A percentile compares a stretch with the other conserved stretches of the same genome.
Evolutionary conservation across 1,284 basidiomycete species (phyloP).

Genomic region (Coniophora puteana): DNA sequence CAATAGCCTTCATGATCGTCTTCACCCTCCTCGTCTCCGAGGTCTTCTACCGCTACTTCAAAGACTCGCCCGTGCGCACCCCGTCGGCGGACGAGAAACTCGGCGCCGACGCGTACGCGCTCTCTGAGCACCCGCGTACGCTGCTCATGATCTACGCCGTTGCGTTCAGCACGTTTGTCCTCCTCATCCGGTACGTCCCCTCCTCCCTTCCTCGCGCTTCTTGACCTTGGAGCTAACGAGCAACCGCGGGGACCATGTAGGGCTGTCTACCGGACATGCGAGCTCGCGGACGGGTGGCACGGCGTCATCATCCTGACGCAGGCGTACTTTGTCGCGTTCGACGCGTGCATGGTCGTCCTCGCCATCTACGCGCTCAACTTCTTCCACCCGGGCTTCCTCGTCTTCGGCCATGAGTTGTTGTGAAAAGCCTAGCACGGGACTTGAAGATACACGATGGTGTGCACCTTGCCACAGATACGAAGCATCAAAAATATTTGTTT

Average conservation of each 20-base stretch:
- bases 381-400: slow-evolving; percentile 43
- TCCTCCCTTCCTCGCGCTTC: not conserved
- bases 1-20: slow-evolving; percentile 18
- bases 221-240: not conserved
- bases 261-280: slow-evolving; percentile 44
- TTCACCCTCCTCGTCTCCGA: slow-evolving; percentile 21
- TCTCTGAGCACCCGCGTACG: not conserved
- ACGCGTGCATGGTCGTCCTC: slow-evolving; percentile 48
- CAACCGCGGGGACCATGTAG: no score
- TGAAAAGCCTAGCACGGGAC: no score
- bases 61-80: slow-evolving; percentile 12
- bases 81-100: no score
- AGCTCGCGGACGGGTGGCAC: slow-evolving; percentile 42
- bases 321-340: slow-evolving; percentile 47
- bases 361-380: slow-evolving; percentile 45
- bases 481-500: no score
- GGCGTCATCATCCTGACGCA: slow-evolving; percentile 43
- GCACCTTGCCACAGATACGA: no score
- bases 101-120: not conserved
- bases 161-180: slow-evolving; percentile 32
- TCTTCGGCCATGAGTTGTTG: no score
- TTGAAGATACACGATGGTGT: no score
- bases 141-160: slow-evolving; percentile 29
- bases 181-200: slow-evolving; percentile 34
- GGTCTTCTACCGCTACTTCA: slow-evolving; percentile 12